These are phyloP conservation scores for Taphrina communis DNA, from an alignment of 1,139 yeast genomes.

Conservation along the genomic window DNA sequence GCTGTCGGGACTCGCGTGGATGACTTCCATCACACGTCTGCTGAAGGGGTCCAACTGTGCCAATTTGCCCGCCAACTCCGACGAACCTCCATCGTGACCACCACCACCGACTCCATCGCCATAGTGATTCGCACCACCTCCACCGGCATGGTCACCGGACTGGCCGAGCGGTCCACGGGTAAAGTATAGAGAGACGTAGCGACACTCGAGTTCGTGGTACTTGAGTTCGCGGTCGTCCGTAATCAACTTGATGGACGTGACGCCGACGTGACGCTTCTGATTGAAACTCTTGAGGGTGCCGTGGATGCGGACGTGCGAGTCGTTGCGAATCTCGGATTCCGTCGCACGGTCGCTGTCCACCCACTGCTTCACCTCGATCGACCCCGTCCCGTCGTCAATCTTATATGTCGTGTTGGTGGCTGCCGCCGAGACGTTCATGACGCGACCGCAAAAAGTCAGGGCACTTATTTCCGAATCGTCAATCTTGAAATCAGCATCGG, in stretches of 20 bases:
- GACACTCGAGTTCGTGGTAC: constrained; percentile 77
- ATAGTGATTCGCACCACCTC: constrained; percentile 5
- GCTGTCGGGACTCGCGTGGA: constrained; percentile 41
- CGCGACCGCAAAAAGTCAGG: constrained; percentile 69
- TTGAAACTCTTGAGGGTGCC: constrained; percentile 76
- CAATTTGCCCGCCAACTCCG: constrained; percentile 22
- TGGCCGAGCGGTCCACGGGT: constrained; percentile 45
- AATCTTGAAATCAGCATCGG: constrained; percentile 75
- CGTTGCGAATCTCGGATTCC: constrained; percentile 49
- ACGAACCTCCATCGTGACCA: neutral
- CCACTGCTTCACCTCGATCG: constrained; percentile 62
- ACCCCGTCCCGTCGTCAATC: constrained; percentile 88
- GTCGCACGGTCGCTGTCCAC: constrained; percentile 39
- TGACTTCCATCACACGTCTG: constrained; percentile 43
- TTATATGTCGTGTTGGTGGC: constrained; percentile 58
- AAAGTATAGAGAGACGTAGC: constrained; percentile 59
- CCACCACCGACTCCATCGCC: constrained; percentile 30
- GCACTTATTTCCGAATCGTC: constrained; percentile 67
- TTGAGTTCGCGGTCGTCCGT: constrained; percentile 75
- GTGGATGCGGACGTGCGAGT: constrained; percentile 69
- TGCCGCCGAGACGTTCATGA: constrained; percentile 55
- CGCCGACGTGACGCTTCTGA: constrained; percentile 69
- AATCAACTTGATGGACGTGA: constrained; percentile 65
- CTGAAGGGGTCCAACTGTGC: constrained; percentile 44
- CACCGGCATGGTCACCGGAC: constrained; percentile 2